Evolutionary conservation across 2,329 filamentous ascomycete genomes (phyloP), one percentile per base, ranked within the genome.

Genomic region (Triangularia verruculosa): DNA sequence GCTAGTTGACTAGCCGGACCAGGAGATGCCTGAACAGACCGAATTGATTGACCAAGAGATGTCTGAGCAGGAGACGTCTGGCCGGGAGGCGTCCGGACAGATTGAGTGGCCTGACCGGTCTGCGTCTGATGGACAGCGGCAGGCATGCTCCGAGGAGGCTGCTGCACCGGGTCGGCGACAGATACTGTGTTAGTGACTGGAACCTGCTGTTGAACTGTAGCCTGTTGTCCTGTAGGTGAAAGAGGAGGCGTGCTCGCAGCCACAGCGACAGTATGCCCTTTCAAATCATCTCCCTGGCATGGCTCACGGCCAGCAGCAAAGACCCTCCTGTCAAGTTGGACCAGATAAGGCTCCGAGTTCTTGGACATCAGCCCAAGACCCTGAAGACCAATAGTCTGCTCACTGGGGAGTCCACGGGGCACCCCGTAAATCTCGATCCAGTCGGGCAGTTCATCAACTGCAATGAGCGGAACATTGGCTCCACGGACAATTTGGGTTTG

Each of bases 381-480:
- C 15, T 62, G 69, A 70, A 82, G 75, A 7, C 74, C 75, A 4
- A 65, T 66, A 1, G 76, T 77, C 61, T 82, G 74, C 34, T 77
- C 74, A 5, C 73, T 65, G 2, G 66, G 68, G 12, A 83, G 72
- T 59, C 75, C 68, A 5, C 80, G 78, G 2, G 82, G 80, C 2
- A 82, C 73, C 24, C 78, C 79, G 32, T 75, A 63, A 11, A 83
- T 70, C 4, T 79, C 72, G 3, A 84, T 66, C 75, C 79, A 80
- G 1, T 73, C 70, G 0, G 83, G 83, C 0, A 86, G 77, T 64
- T 84, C 76, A 69, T 86, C 83, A 12, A 79, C 71, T 0, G 83
- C 77, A n/a, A 86, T 76, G n/a, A 86, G 77, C 6, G 83, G 84
- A 1, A 86, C 82, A 3, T 82, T 76, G 6, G 72, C 71, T 2